Percentiles rank a stretch among this genome's conserved stretches.
These are phyloP conservation scores for Alloteropsis angusta DNA, from an alignment of 202 grass and related monocot genomes.

Conservation along the genomic window DNA sequence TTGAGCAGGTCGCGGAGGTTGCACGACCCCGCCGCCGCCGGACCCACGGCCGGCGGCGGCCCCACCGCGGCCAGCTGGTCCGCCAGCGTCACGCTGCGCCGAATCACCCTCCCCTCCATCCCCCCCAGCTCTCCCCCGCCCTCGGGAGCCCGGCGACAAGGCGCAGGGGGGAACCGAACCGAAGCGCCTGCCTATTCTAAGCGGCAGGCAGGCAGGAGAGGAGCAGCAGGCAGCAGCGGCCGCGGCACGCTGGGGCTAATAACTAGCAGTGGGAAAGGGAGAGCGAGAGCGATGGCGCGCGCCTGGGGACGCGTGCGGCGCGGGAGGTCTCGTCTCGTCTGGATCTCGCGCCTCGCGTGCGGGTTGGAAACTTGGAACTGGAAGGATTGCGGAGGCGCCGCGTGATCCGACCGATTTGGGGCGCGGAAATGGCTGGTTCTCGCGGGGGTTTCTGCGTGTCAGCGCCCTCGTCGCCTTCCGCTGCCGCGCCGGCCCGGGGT, in stretches of 20 bases:
- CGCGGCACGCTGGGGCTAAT: slow-evolving; percentile 8
- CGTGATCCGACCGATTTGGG: background rate
- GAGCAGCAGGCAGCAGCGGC: background rate
- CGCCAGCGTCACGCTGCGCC: slow-evolving; percentile 64
- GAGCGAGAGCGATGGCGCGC: too few species aligned
- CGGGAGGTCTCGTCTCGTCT: background rate
- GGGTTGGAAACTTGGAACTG: too few species aligned
- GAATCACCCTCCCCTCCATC: slow-evolving; percentile 46
- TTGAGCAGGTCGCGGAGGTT: slow-evolving; percentile 86
- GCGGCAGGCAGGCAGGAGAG: background rate
- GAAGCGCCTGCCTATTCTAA: background rate
- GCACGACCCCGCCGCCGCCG: slow-evolving; percentile 12
- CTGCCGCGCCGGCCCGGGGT: background rate
- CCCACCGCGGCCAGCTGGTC: slow-evolving; percentile 60
- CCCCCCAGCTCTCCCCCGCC: background rate
- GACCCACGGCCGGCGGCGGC: background rate
- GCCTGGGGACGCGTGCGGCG: background rate
- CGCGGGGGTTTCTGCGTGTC: background rate
- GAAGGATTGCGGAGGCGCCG: background rate
- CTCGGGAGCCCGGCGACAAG: too few species aligned
- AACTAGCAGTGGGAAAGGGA: background rate
- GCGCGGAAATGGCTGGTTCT: background rate
- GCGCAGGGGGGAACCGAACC: background rate
- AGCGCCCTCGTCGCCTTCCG: background rate
- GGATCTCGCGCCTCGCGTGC: slow-evolving; percentile 30